phyloP scores from a whole-genome alignment of 164 flowering plant genomes.

The Aristolochia fimbriata region DNA sequence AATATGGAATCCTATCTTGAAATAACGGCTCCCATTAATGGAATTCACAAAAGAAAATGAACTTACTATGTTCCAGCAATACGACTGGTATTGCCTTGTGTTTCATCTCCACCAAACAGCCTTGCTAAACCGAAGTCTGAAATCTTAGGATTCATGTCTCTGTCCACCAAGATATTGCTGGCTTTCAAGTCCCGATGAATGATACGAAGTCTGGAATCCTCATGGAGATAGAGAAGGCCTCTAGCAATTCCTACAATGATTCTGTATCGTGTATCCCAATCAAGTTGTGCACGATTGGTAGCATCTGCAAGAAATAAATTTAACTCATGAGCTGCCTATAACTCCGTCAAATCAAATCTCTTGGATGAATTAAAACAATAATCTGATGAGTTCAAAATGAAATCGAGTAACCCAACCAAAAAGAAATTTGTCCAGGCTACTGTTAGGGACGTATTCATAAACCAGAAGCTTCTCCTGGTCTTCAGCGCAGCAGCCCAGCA shows the following conservation, averaged over 20 bases:
- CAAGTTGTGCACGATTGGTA: constrained; percentile 1
- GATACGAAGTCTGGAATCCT: constrained; percentile 33
- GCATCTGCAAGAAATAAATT: constrained; percentile 4
- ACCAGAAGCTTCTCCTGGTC: constrained; percentile 28
- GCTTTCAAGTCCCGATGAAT: constrained; percentile 28
- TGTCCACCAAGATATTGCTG: constrained; percentile 24
- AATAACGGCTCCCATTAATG: background rate
- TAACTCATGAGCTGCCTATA: background rate
- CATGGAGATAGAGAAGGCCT: constrained; percentile 52
- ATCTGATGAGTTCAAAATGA: background rate
- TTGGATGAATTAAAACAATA: no score
- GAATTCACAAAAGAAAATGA: background rate
- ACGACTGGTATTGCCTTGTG: constrained; percentile 16
- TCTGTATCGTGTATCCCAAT: constrained; percentile 9
- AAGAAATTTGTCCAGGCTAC: constrained; percentile 22
- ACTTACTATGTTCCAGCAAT: constrained; percentile 36
- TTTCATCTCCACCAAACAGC: constrained; percentile 14
- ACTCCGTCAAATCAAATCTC: no score
- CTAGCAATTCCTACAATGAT: constrained; percentile 35
- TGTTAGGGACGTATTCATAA: constrained; percentile 31
- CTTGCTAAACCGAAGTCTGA: constrained; percentile 37
- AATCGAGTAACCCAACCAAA: constrained; percentile 13
- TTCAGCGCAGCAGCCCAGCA: constrained; percentile 29
- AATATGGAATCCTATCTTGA: background rate
- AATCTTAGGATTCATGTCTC: constrained; percentile 22